These are phyloP conservation scores for Annulohypoxylon truncatum DNA, from an alignment of 2,329 filamentous ascomycete species.

Conservation along the genomic window DNA sequence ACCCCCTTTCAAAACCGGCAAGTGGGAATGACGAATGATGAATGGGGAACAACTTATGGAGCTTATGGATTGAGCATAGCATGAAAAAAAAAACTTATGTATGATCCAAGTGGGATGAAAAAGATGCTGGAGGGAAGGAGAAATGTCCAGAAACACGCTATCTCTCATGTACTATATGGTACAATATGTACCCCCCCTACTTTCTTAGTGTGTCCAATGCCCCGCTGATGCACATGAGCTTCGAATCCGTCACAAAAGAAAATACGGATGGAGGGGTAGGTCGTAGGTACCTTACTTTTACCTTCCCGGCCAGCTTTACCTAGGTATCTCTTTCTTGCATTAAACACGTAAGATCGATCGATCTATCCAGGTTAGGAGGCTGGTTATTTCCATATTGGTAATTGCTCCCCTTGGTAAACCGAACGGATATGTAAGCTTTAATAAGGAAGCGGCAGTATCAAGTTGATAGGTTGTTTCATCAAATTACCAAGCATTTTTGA, in stretches of 20 bases:
- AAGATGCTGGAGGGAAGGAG: conserved; percentile 6
- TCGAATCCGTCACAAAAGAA: conserved; percentile 14
- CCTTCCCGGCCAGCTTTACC: neutral
- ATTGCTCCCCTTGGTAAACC: conserved; percentile 17
- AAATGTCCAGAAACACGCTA: conserved; percentile 32
- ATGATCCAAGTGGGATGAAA: neutral
- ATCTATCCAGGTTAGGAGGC: conserved; percentile 5
- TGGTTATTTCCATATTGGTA: conserved; percentile 25
- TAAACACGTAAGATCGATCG: conserved; percentile 24
- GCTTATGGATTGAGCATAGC: neutral
- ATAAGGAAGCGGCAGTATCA: conserved; percentile 9
- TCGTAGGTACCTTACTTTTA: conserved; percentile 16
- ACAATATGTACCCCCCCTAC: conserved; percentile 15
- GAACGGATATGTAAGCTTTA: conserved; percentile 1
- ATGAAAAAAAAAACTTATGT: neutral
- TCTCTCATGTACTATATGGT: neutral
- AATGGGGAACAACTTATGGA: neutral
- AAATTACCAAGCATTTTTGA: conserved; percentile 7
- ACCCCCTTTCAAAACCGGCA: conserved; percentile 13
- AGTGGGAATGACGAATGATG: conserved; percentile 14
- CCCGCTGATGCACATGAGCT: conserved; percentile 35
- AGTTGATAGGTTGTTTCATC: conserved; percentile 15
- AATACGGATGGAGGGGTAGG: conserved; percentile 25
- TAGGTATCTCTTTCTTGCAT: neutral
- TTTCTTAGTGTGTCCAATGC: conserved; percentile 31